phyloP scores from a whole-genome alignment of 305 asterid species.

The Rubia balearica region DNA sequence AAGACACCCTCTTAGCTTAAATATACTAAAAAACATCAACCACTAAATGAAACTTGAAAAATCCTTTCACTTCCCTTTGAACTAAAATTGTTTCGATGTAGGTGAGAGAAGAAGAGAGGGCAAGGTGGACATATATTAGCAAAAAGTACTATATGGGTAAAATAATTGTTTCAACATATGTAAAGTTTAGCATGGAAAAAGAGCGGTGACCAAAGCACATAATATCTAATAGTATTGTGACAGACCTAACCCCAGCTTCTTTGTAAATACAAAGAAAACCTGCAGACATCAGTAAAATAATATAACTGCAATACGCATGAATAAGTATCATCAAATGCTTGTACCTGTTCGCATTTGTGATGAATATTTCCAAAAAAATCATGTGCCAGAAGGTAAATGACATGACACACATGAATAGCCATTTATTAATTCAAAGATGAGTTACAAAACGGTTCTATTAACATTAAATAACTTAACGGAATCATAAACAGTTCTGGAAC shows the following conservation, averaged over 20 bases:
- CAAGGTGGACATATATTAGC: background rate
- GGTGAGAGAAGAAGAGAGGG: background rate
- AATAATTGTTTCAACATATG: background rate
- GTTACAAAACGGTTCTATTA: background rate
- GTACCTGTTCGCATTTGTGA: constrained; percentile 34
- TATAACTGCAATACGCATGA: background rate
- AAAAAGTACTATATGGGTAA: background rate
- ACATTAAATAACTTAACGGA: background rate
- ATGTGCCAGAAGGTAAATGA: constrained; percentile 19
- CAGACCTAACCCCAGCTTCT: background rate
- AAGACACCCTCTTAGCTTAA: background rate
- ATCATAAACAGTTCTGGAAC: background rate
- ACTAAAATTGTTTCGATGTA: background rate
- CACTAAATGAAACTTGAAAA: background rate
- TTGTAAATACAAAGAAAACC: background rate
- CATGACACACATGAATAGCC: constrained; percentile 10
- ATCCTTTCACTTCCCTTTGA: background rate
- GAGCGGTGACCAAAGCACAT: background rate
- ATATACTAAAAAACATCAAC: background rate
- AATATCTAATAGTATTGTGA: background rate
- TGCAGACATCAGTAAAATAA: background rate
- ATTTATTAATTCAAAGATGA: constrained; percentile 15
- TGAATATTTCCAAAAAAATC: constrained; percentile 21
- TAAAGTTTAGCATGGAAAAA: background rate
- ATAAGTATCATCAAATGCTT: constrained; percentile 14